A percentile compares a stretch with the other conserved stretches of the same genome.
Evolutionary conservation across 352 stramenopile species (phyloP).

Genomic region (Blastocystis sp.): DNA sequence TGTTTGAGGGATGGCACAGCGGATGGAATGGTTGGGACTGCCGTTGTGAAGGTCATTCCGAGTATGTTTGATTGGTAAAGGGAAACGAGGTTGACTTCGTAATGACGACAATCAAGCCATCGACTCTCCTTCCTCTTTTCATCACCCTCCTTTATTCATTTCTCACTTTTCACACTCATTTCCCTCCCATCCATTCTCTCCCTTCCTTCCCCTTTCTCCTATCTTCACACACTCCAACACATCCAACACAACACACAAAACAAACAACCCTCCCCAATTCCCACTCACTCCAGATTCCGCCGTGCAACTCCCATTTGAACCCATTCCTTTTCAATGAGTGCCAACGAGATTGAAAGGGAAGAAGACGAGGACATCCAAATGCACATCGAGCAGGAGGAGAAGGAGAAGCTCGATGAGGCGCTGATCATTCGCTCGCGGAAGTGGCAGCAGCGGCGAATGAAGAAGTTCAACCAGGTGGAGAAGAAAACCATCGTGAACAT

Average conservation of each 20-base stretch:
- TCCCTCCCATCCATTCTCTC: no score
- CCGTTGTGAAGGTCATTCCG: neutral
- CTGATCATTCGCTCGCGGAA: conserved; percentile 45
- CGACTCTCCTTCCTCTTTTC: no score
- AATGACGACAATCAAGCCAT: no score
- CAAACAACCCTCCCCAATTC: no score
- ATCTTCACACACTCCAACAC: no score
- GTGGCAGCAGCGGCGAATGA: conserved; percentile 61
- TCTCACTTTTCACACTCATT: no score
- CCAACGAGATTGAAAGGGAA: neutral
- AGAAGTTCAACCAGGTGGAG: conserved; percentile 52
- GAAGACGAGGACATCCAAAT: conserved; percentile 48
- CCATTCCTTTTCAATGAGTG: neutral
- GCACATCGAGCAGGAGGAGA: conserved; percentile 48
- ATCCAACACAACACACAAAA: no score
- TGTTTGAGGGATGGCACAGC: neutral
- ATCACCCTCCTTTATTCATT: no score
- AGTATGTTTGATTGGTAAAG: neutral
- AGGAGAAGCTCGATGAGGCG: conserved; percentile 61
- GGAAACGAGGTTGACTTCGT: no score
- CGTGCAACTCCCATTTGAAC: no score
- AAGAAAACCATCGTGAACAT: conserved; percentile 58
- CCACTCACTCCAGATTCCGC: no score
- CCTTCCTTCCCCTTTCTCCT: no score
- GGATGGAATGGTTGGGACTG: neutral